Percentiles rank a stretch among this genome's conserved stretches.
These are phyloP conservation scores for Macrotyloma uniflorum DNA, from an alignment of 306 rosid genomes.

Conservation along the genomic window DNA sequence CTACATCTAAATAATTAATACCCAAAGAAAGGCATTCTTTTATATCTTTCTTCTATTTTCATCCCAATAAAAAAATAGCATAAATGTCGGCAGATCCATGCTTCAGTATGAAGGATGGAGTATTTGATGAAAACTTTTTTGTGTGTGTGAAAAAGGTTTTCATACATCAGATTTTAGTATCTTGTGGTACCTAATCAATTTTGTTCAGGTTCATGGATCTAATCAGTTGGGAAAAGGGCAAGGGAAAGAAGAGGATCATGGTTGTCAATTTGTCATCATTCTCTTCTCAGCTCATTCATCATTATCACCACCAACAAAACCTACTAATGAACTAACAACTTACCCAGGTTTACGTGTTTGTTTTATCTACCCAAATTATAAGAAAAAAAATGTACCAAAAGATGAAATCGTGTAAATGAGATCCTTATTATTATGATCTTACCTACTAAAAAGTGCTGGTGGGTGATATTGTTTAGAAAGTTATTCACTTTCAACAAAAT, in stretches of 20 bases:
- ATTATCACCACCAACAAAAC: not conserved
- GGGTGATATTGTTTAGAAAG: conserved; percentile 1
- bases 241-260: conserved; percentile 14
- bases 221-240: conserved; percentile 21
- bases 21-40: no score
- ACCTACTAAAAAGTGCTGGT: not conserved
- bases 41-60: not conserved
- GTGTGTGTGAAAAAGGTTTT: not conserved
- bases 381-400: not conserved
- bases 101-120: not conserved
- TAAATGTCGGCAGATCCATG: not conserved
- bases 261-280: conserved; percentile 46
- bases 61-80: not conserved
- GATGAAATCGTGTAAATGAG: not conserved
- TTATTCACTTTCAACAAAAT: conserved; percentile 7
- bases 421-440: not conserved
- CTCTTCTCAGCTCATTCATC: conserved; percentile 19
- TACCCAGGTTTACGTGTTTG: not conserved
- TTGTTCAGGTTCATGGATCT: conserved; percentile 17
- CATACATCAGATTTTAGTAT: not conserved
- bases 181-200: not conserved
- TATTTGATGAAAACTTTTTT: not conserved
- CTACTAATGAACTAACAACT: not conserved
- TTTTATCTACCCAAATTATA: not conserved
- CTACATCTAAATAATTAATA: no score